Evolutionary conservation across 2,329 filamentous ascomycete genomes (phyloP).

Genomic region (Phialophora verrucosa): DNA sequence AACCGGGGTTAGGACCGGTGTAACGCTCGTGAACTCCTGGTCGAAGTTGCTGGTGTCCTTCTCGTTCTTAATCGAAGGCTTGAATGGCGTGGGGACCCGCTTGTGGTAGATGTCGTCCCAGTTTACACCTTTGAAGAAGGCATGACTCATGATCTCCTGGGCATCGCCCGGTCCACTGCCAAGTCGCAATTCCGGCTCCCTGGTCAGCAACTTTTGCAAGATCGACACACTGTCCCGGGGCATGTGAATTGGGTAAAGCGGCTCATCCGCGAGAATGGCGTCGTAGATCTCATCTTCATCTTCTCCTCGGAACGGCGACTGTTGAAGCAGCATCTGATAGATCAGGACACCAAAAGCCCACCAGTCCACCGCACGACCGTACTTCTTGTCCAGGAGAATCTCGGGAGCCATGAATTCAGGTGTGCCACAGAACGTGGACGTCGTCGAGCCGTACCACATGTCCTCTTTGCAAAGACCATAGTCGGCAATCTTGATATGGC

Average conservation of each 20-base stretch:
- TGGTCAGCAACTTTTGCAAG: constrained; percentile 92
- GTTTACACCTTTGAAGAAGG: constrained; percentile 96
- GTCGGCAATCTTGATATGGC: constrained; percentile 98
- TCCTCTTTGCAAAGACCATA: constrained; percentile 99
- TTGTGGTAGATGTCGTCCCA: constrained; percentile 99
- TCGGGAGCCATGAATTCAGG: constrained; percentile 99
- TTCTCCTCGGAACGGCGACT: constrained; percentile 97
- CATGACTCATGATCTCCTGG: constrained; percentile 98
- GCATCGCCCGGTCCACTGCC: constrained; percentile 96
- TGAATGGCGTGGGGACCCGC: constrained; percentile 84
- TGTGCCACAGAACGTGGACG: constrained; percentile 98
- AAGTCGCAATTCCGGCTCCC: constrained; percentile 89
- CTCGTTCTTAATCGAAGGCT: constrained; percentile 85
- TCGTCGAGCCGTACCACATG: constrained; percentile 98
- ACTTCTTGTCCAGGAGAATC: constrained; percentile 98
- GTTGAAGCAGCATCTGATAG: constrained; percentile 99
- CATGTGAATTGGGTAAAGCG: constrained; percentile 98
- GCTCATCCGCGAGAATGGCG: constrained; percentile 95
- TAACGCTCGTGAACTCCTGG: constrained; percentile 97
- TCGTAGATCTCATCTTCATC: constrained; percentile 99
- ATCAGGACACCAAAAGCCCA: constrained; percentile 99
- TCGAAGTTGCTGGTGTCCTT: constrained; percentile 99
- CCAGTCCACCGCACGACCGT: constrained; percentile 96
- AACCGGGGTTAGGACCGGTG: constrained; percentile 93
- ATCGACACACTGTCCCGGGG: constrained; percentile 97